Evolutionary conservation across 805 yeast genomes (phyloP), one percentile per base, ranked within the genome.

Genomic region (Candida ulmi): DNA sequence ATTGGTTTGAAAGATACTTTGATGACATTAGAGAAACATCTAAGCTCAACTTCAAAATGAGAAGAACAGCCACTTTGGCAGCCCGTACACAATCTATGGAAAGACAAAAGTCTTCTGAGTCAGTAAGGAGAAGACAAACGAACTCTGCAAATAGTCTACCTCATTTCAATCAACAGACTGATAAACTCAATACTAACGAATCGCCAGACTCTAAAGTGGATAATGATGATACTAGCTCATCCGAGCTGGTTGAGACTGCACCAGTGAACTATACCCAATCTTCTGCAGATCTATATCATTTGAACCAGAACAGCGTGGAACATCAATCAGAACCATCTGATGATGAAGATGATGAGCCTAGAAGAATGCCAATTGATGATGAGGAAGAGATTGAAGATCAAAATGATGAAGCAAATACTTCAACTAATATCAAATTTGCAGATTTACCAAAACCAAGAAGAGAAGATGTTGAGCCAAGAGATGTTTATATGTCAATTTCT

Each of bases 1-100:
- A 85, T 58, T 85, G 95, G 87, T 93, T 86, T 61, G 95, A 88
- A 58, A 75, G 87, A 47, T 74, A 82, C 50, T 88, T 93, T 61
- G 91, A 87, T 56, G 78, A 82, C 48, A 90, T 93, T 58, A 82
- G 82, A 45, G 76, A 71, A 43, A 72, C 73, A 38, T 86, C 97
- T n/a, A 85, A 83, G 54, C 57, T 76, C 43, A 84, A 90, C 57
- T 83, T 80, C 59, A 76, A 78, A 54, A 79, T 88, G 83, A 76
- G 99, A 52, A 70, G 96, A 44, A 78, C 88, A 0, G 80, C 83
- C 8, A 83, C 93, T 2, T 55, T 82, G 37, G 79, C 83, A 17
- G 81, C 82, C 1, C 60, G 74, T 28, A 64, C 73, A 12, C 57
- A 54, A 27, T 46, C 57, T 4, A 48, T 53, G 50, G 60, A 47